Conservation (phyloP, 1,139 yeast species). For the Blastobotrys apis region DNA sequence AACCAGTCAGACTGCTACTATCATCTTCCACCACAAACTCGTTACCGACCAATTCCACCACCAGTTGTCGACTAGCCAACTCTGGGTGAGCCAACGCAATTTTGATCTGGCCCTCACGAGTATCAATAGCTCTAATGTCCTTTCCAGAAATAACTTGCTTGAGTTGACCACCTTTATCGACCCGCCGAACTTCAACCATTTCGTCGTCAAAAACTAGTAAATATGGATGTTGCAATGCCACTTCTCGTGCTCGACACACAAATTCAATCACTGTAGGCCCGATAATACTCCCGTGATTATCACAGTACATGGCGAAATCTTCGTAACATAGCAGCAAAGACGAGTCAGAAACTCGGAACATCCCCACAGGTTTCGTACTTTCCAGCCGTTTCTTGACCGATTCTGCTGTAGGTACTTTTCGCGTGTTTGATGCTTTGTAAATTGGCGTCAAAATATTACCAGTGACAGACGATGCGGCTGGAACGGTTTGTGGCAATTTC, state of each 20-base stretch:
- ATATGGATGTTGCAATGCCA: constrained; percentile 55
- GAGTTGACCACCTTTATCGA: constrained; percentile 44
- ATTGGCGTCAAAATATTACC: constrained; percentile 17
- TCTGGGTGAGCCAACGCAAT: constrained; percentile 69
- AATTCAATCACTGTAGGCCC: constrained; percentile 55
- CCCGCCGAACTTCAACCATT: constrained; percentile 62
- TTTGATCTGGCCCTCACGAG: constrained; percentile 43
- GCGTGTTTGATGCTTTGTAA: constrained; percentile 14
- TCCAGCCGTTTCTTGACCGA: constrained; percentile 28
- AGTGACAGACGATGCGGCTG: constrained; percentile 39
- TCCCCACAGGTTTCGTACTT: constrained; percentile 49
- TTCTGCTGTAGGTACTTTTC: constrained; percentile 18
- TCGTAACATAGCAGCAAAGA: constrained; percentile 65
- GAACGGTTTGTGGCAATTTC: constrained; percentile 52
- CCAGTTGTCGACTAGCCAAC: constrained; percentile 58
- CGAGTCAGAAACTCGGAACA: constrained; percentile 55
- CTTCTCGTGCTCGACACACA: constrained; percentile 56
- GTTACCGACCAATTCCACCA: constrained; percentile 35
- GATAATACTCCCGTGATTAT: constrained; percentile 60
- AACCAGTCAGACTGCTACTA: constrained; percentile 27
- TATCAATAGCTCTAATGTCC: constrained; percentile 47
- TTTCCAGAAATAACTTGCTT: constrained; percentile 75
- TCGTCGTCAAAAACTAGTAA: constrained; percentile 64
- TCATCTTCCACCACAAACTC: constrained; percentile 36
- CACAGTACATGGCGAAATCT: constrained; percentile 67